Evolutionary conservation across 1,139 yeast genomes (phyloP).

Genomic region (Ashbya aceris): DNA sequence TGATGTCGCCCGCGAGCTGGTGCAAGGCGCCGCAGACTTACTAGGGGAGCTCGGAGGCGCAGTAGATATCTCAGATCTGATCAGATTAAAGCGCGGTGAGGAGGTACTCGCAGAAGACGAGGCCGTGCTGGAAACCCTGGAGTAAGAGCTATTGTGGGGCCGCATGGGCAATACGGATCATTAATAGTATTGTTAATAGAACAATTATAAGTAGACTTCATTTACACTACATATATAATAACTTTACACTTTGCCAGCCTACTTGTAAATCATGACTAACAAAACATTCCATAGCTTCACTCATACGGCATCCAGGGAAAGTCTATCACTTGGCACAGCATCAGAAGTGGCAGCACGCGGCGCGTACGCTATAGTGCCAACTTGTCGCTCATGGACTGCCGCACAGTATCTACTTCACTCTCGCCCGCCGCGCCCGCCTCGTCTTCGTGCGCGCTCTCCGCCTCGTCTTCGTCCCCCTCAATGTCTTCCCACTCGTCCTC

Average conservation of each 20-base stretch:
- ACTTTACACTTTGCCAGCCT: too few species aligned
- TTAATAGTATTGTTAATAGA: too few species aligned
- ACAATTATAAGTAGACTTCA: too few species aligned
- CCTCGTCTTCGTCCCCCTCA: slow-evolving; percentile 11
- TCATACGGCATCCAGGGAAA: too few species aligned
- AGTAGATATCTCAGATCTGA: slow-evolving; percentile 28
- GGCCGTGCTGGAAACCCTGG: slow-evolving; percentile 26
- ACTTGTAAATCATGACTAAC: too few species aligned
- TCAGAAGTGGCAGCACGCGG: too few species aligned
- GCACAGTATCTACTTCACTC: background rate
- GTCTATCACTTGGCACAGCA: too few species aligned
- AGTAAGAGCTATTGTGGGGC: background rate
- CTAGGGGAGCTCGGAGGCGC: slow-evolving; percentile 52
- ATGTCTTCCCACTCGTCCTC: slow-evolving; percentile 36
- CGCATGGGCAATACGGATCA: too few species aligned
- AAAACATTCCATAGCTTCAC: too few species aligned
- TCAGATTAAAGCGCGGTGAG: slow-evolving; percentile 38
- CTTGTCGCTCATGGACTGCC: slow-evolving; percentile 1
- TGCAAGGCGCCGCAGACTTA: slow-evolving; percentile 42
- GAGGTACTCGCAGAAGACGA: slow-evolving; percentile 38
- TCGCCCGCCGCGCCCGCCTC: background rate
- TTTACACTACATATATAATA: too few species aligned
- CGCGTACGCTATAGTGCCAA: background rate
- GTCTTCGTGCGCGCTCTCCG: background rate
- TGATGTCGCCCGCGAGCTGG: slow-evolving; percentile 48